These are phyloP conservation scores for Hygrophoropsis aurantiaca DNA, from an alignment of 768 basidiomycete genomes.

Conservation along the genomic window DNA sequence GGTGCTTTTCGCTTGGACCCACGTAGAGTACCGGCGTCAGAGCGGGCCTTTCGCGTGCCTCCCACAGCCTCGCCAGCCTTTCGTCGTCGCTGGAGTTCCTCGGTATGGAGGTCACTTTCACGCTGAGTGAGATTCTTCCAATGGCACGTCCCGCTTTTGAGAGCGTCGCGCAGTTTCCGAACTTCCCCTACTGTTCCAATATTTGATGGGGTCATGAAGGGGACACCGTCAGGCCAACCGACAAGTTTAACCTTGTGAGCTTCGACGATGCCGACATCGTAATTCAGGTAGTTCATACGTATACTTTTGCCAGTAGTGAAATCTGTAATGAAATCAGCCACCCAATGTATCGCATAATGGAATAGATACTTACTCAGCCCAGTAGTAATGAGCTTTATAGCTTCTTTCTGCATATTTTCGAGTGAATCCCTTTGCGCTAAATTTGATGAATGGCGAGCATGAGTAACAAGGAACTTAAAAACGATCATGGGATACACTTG, in stretches of 20 bases:
- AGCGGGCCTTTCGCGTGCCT: neutral
- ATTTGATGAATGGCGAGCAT: neutral
- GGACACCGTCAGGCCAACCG: conserved; percentile 13
- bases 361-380: too few relatives aligned
- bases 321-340: too few relatives aligned
- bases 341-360: too few relatives aligned
- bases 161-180: conserved; percentile 5
- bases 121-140: neutral
- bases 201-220: conserved; percentile 4
- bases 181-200: conserved; percentile 6
- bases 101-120: neutral
- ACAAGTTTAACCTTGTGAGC: conserved; percentile 10
- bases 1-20: too few relatives aligned
- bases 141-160: conserved; percentile 1
- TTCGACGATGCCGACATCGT: conserved; percentile 10
- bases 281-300: conserved; percentile 15
- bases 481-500: too few relatives aligned
- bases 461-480: neutral
- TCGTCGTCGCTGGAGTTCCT: neutral
- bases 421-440: neutral
- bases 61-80: neutral
- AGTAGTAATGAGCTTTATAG: neutral
- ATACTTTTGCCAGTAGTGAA: neutral
- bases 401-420: neutral
- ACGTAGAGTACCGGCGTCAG: conserved; percentile 1